Evolutionary conservation across 441 rosid species (phyloP).

Genomic region (Flueggea neowawraea): DNA sequence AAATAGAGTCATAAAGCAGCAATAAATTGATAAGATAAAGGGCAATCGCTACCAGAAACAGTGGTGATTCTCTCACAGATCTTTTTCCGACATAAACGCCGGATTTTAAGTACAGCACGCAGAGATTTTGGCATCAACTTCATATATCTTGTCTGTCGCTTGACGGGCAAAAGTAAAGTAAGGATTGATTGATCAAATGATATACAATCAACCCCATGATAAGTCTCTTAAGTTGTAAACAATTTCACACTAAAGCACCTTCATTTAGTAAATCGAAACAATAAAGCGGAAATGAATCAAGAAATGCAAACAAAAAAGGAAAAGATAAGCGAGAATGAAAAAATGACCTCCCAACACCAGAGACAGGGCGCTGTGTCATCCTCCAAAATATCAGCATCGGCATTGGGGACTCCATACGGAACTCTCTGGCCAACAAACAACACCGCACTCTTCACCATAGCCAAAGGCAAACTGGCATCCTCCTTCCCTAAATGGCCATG

Average conservation of each 20-base stretch:
- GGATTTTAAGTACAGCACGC: conserved; percentile 49
- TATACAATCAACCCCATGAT: neutral
- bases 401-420: conserved; percentile 59
- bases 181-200: neutral
- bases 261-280: neutral
- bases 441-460: conserved; percentile 56
- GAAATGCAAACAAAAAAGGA: neutral
- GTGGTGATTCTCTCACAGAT: conserved; percentile 80
- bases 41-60: conserved; percentile 49
- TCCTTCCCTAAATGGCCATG: conserved; percentile 22
- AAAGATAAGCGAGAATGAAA: too few relatives aligned
- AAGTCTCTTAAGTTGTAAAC: too few relatives aligned
- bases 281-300: neutral
- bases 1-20: too few relatives aligned
- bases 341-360: conserved; percentile 97
- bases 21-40: neutral
- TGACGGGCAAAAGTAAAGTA: too few relatives aligned
- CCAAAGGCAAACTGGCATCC: conserved; percentile 24
- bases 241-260: too few relatives aligned
- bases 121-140: conserved; percentile 62
- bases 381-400: conserved; percentile 80
- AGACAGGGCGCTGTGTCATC: conserved; percentile 55
- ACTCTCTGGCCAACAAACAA: conserved; percentile 72
- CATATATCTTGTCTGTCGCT: conserved; percentile 60
- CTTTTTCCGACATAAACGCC: conserved; percentile 76